Conservation (phyloP, 164 flowering plant genomes). For the Hamamelis virginiana region DNA sequence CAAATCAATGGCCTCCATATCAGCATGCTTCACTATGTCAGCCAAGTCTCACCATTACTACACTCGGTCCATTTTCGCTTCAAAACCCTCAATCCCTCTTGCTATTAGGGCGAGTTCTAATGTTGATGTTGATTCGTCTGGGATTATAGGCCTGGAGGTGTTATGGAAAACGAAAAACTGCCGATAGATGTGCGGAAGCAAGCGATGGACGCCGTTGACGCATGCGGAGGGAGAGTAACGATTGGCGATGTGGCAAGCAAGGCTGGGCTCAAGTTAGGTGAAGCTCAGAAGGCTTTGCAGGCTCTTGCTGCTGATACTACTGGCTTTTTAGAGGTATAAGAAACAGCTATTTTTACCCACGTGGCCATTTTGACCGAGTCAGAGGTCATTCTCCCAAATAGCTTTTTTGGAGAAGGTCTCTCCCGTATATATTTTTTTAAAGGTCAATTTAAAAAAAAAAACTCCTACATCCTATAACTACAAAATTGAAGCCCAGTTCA, state of each 20-base stretch:
- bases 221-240: conserved; percentile 79
- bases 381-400: too few relatives aligned
- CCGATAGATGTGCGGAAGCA: conserved; percentile 71
- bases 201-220: conserved; percentile 85
- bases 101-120: conserved; percentile 41
- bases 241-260: conserved; percentile 83
- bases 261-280: conserved; percentile 71
- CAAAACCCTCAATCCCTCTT: conserved; percentile 12
- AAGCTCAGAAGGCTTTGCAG: conserved; percentile 85
- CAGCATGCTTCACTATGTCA: conserved; percentile 42
- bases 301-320: conserved; percentile 89
- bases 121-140: conserved; percentile 28
- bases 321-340: conserved; percentile 89
- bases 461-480: too few relatives aligned
- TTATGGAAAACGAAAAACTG: conserved; percentile 70
- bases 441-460: too few relatives aligned
- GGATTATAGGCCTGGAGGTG: conserved; percentile 52
- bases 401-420: too few relatives aligned
- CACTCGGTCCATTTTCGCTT: conserved; percentile 1
- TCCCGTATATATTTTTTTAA: too few relatives aligned
- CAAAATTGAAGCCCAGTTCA: too few relatives aligned
- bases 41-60: conserved; percentile 18
- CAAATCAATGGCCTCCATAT: conserved; percentile 46
- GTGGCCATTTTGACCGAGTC: too few relatives aligned
- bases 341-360: too few relatives aligned